phyloP scores from a whole-genome alignment of 2,329 filamentous ascomycete species.

The Blastomyces silverae region DNA sequence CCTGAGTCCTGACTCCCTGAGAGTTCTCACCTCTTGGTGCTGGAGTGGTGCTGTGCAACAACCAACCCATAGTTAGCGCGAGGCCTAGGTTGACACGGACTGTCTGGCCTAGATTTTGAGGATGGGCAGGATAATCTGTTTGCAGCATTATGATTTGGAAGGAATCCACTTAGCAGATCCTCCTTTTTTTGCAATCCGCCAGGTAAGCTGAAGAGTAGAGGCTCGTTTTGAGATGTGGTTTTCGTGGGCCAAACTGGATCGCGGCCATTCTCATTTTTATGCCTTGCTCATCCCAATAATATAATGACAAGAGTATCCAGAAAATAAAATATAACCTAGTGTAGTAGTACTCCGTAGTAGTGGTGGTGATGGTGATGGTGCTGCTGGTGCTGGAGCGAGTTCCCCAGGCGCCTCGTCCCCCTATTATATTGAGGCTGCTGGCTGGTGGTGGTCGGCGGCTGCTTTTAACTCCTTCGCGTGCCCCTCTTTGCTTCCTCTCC shows the following conservation, averaged over 20 bases:
- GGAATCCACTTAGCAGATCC: background rate
- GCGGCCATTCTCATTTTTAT: too few relatives aligned
- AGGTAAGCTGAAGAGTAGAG: background rate
- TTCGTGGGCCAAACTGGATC: background rate
- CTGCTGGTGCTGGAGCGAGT: too few relatives aligned
- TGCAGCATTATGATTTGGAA: background rate
- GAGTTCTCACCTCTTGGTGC: too few relatives aligned
- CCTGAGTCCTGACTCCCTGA: too few relatives aligned
- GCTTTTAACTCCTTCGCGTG: background rate
- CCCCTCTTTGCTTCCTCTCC: background rate
- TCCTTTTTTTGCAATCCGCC: background rate
- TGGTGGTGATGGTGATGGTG: background rate
- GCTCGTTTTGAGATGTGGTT: background rate
- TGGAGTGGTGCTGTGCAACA: too few relatives aligned
- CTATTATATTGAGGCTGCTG: too few relatives aligned
- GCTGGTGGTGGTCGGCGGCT: background rate
- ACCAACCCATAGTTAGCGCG: background rate
- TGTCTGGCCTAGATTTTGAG: background rate
- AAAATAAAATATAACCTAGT: too few relatives aligned
- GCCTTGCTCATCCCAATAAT: background rate
- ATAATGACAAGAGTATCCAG: background rate
- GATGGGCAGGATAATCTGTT: background rate
- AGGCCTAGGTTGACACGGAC: background rate
- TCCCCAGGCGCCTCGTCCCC: background rate
- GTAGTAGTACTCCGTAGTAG: background rate